Evolutionary conservation across 2,329 filamentous ascomycete genomes (phyloP).

Genomic region (Fonsecaea pugnacius): DNA sequence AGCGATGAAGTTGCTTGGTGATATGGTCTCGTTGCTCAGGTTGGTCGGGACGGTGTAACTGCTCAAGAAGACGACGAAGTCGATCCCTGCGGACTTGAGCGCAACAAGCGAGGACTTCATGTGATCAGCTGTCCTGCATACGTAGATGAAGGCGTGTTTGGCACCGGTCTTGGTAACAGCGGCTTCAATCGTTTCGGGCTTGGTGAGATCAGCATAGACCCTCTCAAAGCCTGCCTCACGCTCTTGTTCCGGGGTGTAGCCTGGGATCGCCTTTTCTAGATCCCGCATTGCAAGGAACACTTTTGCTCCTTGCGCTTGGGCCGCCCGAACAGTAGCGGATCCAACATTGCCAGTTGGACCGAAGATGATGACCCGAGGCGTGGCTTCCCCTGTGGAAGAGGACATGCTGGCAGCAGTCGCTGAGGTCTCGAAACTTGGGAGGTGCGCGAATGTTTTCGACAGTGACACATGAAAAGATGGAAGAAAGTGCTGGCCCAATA

Average conservation of each 20-base stretch:
- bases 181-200: constrained; percentile 46
- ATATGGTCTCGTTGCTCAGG: constrained; percentile 35
- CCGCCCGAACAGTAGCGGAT: constrained; percentile 47
- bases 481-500: no score
- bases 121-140: constrained; percentile 43
- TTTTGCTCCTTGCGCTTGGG: constrained; percentile 46
- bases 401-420: background rate
- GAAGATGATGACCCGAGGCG: constrained; percentile 45
- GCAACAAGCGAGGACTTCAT: constrained; percentile 50
- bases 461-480: no score
- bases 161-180: constrained; percentile 52
- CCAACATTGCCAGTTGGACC: constrained; percentile 56
- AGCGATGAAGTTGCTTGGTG: constrained; percentile 43
- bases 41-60: constrained; percentile 44
- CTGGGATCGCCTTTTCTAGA: constrained; percentile 48
- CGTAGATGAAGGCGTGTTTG: constrained; percentile 57
- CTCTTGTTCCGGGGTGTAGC: constrained; percentile 41
- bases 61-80: constrained; percentile 53
- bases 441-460: no score
- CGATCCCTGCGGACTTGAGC: constrained; percentile 52
- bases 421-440: no score
- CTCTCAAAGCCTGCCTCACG: constrained; percentile 42
- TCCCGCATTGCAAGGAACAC: constrained; percentile 57
- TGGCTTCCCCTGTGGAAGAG: background rate
- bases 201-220: constrained; percentile 52